Conservation (phyloP, 768 basidiomycete species). For the Melanogaster broomeanus region DNA sequence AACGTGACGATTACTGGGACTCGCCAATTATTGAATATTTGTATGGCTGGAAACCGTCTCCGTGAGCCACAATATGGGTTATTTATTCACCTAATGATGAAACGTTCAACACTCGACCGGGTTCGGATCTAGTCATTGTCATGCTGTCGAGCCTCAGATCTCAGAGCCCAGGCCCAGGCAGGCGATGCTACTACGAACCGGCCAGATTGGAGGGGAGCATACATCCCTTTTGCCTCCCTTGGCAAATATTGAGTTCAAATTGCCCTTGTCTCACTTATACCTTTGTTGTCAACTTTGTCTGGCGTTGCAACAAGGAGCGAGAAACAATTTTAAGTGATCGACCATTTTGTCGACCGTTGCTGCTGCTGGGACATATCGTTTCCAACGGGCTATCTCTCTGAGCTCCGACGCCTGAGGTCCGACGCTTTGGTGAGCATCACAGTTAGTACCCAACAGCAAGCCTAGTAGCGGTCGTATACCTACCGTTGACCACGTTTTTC, state of each 20-base stretch:
- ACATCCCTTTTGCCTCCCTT: no score
- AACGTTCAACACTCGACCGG: slow-evolving; percentile 34
- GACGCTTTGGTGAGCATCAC: slow-evolving; percentile 3
- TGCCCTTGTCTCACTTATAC: slow-evolving; percentile 18
- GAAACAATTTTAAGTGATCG: slow-evolving; percentile 15
- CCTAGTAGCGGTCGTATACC: background rate
- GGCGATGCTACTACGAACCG: slow-evolving; percentile 20
- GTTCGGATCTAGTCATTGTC: no score
- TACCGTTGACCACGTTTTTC: slow-evolving; percentile 1
- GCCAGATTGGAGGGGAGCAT: no score
- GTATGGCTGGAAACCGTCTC: slow-evolving; percentile 4
- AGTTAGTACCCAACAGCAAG: slow-evolving; percentile 14
- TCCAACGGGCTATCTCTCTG: slow-evolving; percentile 13
- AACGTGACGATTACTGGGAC: no score
- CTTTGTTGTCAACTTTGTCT: slow-evolving; percentile 38
- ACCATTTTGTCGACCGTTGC: background rate
- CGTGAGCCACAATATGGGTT: slow-evolving; percentile 15
- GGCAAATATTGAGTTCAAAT: no score
- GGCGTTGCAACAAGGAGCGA: slow-evolving; percentile 30
- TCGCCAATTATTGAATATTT: no score
- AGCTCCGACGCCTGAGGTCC: no score
- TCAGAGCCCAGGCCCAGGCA: no score
- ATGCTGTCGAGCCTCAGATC: slow-evolving; percentile 18
- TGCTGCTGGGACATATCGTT: slow-evolving; percentile 2
- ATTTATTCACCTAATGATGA: slow-evolving; percentile 19